A percentile compares a stretch with the other conserved stretches of the same genome.
Evolutionary conservation across 2,329 filamentous ascomycete species (phyloP).

Genomic region (Neodidymelliopsis sp.): DNA sequence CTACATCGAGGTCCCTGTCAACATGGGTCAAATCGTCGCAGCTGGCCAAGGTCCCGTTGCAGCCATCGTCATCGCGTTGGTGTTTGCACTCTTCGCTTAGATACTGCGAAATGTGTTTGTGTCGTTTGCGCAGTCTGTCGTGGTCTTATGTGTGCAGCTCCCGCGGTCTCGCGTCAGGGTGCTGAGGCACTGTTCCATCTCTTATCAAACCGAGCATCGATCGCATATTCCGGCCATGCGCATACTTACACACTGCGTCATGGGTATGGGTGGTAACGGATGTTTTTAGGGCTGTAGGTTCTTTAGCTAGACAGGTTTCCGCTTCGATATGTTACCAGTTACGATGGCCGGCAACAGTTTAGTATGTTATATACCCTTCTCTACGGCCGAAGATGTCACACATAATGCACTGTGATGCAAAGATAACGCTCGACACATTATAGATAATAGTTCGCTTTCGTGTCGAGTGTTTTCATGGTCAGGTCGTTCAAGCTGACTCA

Average conservation of each 20-base stretch:
- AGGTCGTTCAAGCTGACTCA: not conserved
- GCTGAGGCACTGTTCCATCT: slow-evolving; percentile 28
- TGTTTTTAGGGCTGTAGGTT: slow-evolving; percentile 32
- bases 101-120: no score
- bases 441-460: no score
- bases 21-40: slow-evolving; percentile 31
- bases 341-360: slow-evolving; percentile 30
- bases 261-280: slow-evolving; percentile 21
- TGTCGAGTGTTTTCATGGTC: no score
- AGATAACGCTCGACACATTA: no score
- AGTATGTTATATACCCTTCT: slow-evolving; percentile 38
- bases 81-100: slow-evolving; percentile 39
- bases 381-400: slow-evolving; percentile 17
- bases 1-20: slow-evolving; percentile 33
- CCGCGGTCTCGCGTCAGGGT: slow-evolving; percentile 21
- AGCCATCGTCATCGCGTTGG: slow-evolving; percentile 37
- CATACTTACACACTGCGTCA: slow-evolving; percentile 31
- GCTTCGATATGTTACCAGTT: slow-evolving; percentile 41
- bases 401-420: not conserved
- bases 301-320: slow-evolving; percentile 36
- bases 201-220: slow-evolving; percentile 28
- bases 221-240: slow-evolving; percentile 20
- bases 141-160: slow-evolving; percentile 17
- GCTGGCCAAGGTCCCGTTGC: slow-evolving; percentile 34
- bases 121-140: not conserved